Conservation (phyloP, 768 basidiomycete genomes). For the Ramaria rubella region DNA sequence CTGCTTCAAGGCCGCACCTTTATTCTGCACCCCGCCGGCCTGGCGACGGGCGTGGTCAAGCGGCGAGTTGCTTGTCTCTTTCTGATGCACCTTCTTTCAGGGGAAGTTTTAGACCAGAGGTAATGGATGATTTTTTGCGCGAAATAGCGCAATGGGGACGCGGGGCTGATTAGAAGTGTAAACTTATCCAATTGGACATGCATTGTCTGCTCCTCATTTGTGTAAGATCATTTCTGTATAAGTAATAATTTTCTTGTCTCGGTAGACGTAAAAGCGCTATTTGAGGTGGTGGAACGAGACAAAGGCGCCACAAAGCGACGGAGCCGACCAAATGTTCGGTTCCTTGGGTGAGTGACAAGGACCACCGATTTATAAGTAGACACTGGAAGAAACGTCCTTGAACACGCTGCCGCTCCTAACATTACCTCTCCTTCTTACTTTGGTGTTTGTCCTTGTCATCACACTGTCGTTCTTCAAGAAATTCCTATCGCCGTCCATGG, state of each 20-base stretch:
- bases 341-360: neutral
- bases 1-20: too few species aligned
- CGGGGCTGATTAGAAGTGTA: too few species aligned
- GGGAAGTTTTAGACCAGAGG: neutral
- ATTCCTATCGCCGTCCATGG: constrained; percentile 8
- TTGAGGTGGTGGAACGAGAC: neutral
- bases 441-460: neutral
- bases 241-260: neutral
- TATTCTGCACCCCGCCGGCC: too few species aligned
- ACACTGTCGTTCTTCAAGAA: constrained; percentile 7
- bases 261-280: neutral
- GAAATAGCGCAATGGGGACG: neutral
- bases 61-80: too few species aligned
- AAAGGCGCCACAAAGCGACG: too few species aligned
- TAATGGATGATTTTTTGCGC: neutral
- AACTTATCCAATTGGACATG: neutral
- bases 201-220: neutral
- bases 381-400: neutral
- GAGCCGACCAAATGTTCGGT: too few species aligned
- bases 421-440: neutral
- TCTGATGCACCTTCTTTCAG: too few species aligned
- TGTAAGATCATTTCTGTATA: neutral
- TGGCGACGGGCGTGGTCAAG: too few species aligned
- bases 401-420: neutral
- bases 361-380: neutral